Evolutionary conservation across 441 rosid species (phyloP).

Genomic region (Brassica balearica): DNA sequence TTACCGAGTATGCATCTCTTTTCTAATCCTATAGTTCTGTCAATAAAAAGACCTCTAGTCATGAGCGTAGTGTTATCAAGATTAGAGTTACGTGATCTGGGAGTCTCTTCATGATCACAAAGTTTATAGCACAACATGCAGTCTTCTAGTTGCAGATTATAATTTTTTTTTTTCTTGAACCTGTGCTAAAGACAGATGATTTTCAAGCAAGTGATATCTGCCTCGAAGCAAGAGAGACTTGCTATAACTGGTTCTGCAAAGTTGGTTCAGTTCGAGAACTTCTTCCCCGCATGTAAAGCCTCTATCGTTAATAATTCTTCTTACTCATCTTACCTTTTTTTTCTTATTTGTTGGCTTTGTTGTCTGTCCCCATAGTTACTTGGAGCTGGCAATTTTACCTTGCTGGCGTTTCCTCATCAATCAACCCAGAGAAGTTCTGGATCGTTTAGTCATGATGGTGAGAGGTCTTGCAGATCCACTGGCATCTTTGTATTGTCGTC

Average conservation of each 20-base stretch:
- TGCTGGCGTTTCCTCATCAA: conserved; percentile 83
- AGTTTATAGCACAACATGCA: conserved; percentile 20
- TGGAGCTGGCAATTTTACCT: conserved; percentile 89
- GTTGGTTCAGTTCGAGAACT: conserved; percentile 85
- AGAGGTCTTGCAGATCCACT: conserved; percentile 93
- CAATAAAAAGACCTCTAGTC: conserved; percentile 7
- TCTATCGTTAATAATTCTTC: conserved; percentile 27
- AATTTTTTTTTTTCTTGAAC: conserved; percentile 33
- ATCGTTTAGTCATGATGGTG: conserved; percentile 77
- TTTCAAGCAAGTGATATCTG: conserved; percentile 71
- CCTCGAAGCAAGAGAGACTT: conserved; percentile 87
- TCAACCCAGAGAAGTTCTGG: conserved; percentile 61
- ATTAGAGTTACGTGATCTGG: background rate
- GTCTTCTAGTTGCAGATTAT: conserved; percentile 34
- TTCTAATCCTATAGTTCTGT: conserved; percentile 7
- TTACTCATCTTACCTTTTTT: conserved; percentile 4
- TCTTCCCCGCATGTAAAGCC: conserved; percentile 88
- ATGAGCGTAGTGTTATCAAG: background rate
- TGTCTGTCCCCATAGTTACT: conserved; percentile 55
- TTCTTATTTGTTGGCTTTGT: conserved; percentile 33
- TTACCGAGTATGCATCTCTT: conserved; percentile 61
- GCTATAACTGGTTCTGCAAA: conserved; percentile 94
- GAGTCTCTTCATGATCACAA: conserved; percentile 16
- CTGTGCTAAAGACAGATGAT: conserved; percentile 63
- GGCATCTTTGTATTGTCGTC: conserved; percentile 81